Evolutionary conservation across 768 basidiomycete genomes (phyloP).

Genomic region (Stropharia rugosoannulata): DNA sequence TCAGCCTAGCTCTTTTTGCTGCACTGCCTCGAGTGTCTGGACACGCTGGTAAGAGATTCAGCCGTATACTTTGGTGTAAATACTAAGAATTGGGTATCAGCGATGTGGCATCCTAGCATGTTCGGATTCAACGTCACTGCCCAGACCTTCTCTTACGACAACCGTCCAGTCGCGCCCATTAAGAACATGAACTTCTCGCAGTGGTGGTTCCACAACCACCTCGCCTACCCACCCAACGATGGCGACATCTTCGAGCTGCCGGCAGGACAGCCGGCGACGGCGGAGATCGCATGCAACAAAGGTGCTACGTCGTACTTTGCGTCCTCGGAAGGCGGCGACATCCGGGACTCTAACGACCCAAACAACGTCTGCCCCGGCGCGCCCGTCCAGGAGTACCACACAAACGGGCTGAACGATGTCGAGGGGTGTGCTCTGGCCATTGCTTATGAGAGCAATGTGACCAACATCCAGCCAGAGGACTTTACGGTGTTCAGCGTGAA

Average conservation of each 20-base stretch:
- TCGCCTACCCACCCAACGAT: slow-evolving; percentile 53
- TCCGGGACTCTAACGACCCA: slow-evolving; percentile 44
- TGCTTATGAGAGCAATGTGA: slow-evolving; percentile 67
- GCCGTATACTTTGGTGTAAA: neutral
- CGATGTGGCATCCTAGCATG: slow-evolving; percentile 59
- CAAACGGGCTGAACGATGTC: slow-evolving; percentile 50
- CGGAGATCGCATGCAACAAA: slow-evolving; percentile 60
- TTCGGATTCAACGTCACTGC: slow-evolving; percentile 68
- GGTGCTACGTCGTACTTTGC: slow-evolving; percentile 57
- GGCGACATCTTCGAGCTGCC: slow-evolving; percentile 60
- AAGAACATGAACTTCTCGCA: slow-evolving; percentile 50
- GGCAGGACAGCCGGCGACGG: slow-evolving; percentile 51
- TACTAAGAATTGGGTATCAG: slow-evolving; percentile 21
- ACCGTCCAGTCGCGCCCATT: slow-evolving; percentile 53
- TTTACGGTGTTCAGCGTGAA: slow-evolving; percentile 76
- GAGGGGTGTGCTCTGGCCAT: slow-evolving; percentile 72
- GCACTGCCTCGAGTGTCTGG: slow-evolving; percentile 23
- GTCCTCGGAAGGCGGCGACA: slow-evolving; percentile 51
- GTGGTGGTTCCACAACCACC: slow-evolving; percentile 68
- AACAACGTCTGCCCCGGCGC: slow-evolving; percentile 54
- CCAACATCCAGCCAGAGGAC: slow-evolving; percentile 59
- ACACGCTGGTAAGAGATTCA: slow-evolving; percentile 24
- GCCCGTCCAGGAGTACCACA: slow-evolving; percentile 48
- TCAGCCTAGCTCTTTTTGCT: slow-evolving; percentile 15
- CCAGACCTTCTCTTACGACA: slow-evolving; percentile 56